Percentiles rank a stretch among this genome's conserved stretches.
Evolutionary conservation across 164 flowering plant genomes (phyloP).

Genomic region (Stephania yunnanensis): DNA sequence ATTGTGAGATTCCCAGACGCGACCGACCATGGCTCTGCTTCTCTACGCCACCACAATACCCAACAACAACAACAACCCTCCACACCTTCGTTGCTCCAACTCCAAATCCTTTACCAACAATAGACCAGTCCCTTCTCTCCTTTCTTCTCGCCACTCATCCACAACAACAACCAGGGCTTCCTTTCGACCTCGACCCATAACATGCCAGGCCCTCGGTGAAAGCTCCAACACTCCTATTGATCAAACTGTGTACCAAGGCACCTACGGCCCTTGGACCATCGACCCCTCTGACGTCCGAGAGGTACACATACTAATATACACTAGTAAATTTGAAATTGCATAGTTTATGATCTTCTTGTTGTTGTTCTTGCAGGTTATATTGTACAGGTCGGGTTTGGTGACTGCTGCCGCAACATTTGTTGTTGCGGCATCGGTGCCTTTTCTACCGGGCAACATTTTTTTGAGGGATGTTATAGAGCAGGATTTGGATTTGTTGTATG

Average conservation of each 20-base stretch:
- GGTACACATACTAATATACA: conserved; percentile 26
- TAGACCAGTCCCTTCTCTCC: neutral
- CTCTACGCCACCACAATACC: neutral
- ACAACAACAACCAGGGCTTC: neutral
- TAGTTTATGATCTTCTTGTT: neutral
- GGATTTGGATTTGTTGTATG: conserved; percentile 47
- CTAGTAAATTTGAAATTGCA: neutral
- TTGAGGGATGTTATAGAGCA: conserved; percentile 32
- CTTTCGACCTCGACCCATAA: conserved; percentile 8
- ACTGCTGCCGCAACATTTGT: conserved; percentile 78
- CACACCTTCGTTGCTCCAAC: neutral
- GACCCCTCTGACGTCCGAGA: conserved; percentile 77
- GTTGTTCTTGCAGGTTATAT: conserved; percentile 49
- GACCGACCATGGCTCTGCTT: neutral
- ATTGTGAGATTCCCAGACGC: too few species aligned
- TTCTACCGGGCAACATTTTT: conserved; percentile 37
- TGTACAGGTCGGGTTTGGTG: conserved; percentile 81
- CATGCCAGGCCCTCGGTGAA: conserved; percentile 48
- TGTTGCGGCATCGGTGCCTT: conserved; percentile 59
- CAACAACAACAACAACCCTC: conserved; percentile 1
- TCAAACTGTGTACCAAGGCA: conserved; percentile 56
- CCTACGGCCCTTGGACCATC: conserved; percentile 84
- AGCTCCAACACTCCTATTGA: conserved; percentile 24
- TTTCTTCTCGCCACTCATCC: neutral
- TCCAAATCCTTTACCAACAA: neutral